Evolutionary conservation across 2,329 filamentous ascomycete species (phyloP), one percentile per base, ranked within the genome.

Genomic region (Tolypocladium ophioglossoides): DNA sequence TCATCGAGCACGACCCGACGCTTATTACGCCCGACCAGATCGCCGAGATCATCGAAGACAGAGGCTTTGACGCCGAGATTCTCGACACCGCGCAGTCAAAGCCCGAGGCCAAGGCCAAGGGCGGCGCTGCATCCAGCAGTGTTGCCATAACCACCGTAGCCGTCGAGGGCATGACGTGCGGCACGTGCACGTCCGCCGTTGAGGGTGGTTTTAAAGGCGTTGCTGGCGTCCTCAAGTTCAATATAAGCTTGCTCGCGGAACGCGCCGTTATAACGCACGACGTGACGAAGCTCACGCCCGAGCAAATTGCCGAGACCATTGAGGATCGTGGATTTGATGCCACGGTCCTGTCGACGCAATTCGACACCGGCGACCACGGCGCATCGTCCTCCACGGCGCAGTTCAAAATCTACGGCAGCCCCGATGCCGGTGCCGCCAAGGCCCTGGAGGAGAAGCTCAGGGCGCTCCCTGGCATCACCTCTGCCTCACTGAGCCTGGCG

Each of bases 131-230:
- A 10, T 32, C 53, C 34, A 69, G 74, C 58, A 71, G 73, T 51
- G 64, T 80, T 4, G 77, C 85, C 54, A 89, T 83, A 0, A 96
- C 91, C 0, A 97, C 91, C 0, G 79, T 99, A 20, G 84, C 88
- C 5, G 89, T 99, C 53, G 89, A 94, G 61, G 94, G 94, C 51
- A 99, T 99, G 94, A 99, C 94, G 1, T 97, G 94, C 66, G 92
- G 92, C 24, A 90, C 94, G 44, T 99, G 94, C 70, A 97, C 94
- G 0, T 92, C 92, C 1, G 91, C 92, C 7, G 84, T 97, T 2
- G 89, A 96, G 64, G 79, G 82, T 51, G 90, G 87, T 4, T 94
- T 99, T 71, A 82, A 83, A 60, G 82, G 80, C 58, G 71, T 92
- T 2, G 83, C 87, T 11, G 94, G 94, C 24, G 70, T 97, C 18